Conservation (phyloP, 2,329 filamentous ascomycete genomes). For the Hawksworthiomyces lignivorus region DNA sequence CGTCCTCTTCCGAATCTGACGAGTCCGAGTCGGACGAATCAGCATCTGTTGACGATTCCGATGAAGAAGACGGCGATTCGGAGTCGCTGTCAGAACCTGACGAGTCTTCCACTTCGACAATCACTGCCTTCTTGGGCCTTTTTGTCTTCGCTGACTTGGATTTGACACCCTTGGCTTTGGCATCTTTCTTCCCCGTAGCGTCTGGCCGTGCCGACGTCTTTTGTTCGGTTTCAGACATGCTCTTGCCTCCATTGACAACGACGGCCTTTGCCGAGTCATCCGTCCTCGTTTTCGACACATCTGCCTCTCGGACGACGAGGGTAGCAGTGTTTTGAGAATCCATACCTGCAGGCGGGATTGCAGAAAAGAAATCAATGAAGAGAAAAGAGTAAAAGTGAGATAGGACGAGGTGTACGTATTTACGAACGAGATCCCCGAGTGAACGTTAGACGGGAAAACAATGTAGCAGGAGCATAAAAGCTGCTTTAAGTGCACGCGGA, state of each 20-base stretch:
- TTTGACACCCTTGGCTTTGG: conserved; percentile 19
- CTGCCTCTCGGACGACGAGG: conserved; percentile 17
- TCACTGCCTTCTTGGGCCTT: conserved; percentile 20
- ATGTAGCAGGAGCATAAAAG: too few species aligned
- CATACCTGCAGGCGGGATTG: conserved; percentile 16
- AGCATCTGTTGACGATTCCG: conserved; percentile 12
- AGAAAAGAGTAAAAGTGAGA: not conserved
- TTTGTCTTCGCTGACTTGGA: conserved; percentile 21
- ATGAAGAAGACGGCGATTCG: conserved; percentile 3
- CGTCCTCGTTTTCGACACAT: conserved; percentile 13
- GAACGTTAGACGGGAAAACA: too few species aligned
- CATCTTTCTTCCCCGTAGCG: conserved; percentile 4
- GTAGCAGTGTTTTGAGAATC: conserved; percentile 17
- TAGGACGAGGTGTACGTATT: too few species aligned
- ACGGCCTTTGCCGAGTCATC: conserved; percentile 18
- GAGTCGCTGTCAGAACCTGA: conserved; percentile 5
- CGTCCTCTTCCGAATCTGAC: conserved; percentile 16
- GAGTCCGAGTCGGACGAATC: conserved; percentile 17
- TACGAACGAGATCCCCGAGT: too few species aligned
- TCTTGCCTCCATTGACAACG: conserved; percentile 15
- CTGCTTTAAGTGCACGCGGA: too few species aligned
- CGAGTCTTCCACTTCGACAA: conserved; percentile 12
- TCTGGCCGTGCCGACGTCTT: conserved; percentile 16
- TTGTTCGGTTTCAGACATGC: conserved; percentile 16
- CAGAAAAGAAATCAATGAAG: not conserved